Percentiles rank a stretch among this genome's conserved stretches.
Conservation (phyloP, 345 rosid genomes). For the Melastoma malabathricum region DNA sequence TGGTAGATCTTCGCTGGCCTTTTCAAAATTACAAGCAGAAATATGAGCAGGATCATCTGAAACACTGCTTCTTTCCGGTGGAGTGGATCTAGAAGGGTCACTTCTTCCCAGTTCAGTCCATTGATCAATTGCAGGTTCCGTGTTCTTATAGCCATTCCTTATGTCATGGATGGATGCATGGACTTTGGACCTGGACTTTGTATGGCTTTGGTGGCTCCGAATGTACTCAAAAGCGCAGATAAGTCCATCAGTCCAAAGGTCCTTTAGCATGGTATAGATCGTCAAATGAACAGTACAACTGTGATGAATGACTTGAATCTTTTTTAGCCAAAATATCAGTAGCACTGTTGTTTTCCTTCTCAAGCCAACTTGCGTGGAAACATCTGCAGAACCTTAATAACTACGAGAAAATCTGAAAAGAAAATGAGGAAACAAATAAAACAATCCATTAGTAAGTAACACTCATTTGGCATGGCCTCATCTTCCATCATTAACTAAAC, state of each 20-base stretch:
- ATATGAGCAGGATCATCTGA: constrained; percentile 2
- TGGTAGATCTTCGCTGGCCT: constrained; percentile 8
- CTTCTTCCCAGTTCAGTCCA: background rate
- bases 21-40: background rate
- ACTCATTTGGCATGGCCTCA: too few relatives aligned
- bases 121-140: background rate
- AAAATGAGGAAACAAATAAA: too few relatives aligned
- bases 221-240: constrained; percentile 45
- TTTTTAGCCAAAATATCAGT: too few relatives aligned
- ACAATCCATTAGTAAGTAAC: too few relatives aligned
- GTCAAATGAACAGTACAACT: too few relatives aligned
- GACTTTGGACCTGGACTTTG: constrained; percentile 10
- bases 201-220: constrained; percentile 15
- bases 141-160: constrained; percentile 3
- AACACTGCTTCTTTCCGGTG: constrained; percentile 1
- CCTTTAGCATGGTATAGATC: constrained; percentile 10
- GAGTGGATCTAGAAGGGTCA: constrained; percentile 4
- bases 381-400: too few relatives aligned
- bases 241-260: constrained; percentile 48
- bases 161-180: constrained; percentile 3
- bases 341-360: too few relatives aligned
- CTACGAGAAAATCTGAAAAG: too few relatives aligned
- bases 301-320: too few relatives aligned
- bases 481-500: too few relatives aligned
- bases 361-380: too few relatives aligned